Base-by-base conservation (phyloP, 805 yeast genomes). In the Candida odintsovae region DNA sequence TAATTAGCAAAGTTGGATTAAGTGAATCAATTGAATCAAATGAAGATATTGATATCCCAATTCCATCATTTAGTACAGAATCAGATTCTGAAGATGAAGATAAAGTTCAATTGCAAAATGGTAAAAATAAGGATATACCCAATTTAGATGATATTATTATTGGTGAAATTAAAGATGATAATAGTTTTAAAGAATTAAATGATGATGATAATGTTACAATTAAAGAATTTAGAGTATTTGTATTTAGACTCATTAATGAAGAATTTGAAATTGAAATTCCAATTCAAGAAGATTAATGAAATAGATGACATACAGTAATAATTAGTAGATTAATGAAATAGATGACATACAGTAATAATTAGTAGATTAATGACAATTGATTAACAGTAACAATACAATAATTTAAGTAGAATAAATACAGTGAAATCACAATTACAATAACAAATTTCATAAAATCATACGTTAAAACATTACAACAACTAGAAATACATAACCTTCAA, bases 1-100 rank as follows among this genome's bases (percentile, higher is more conserved):
- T 72, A 22, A 68, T 80, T 22, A 69, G 72, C 46, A 50, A 62
- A 3, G 67, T 78, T 0, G 84, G 84, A n/a, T n/a, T n/a, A n/a
- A n/a, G n/a, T n/a, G n/a, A n/a, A n/a, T n/a, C n/a, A n/a, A n/a
- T n/a, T n/a, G n/a, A n/a, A n/a, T n/a, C n/a, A n/a, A n/a, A n/a
- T n/a, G 57, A 53, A 3, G 62, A 62, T 42, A 66, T 62, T 5
- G 71, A 64, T 13, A 65, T 69, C 3, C 73, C 72, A 16, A 63
- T 72, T 21, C 69, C 73, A 6, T 63, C 71, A 3, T 66, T 62
- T 42, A 68, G 50, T 12, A 50, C 44, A 15, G 63, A 54, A 25
- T 62, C 56, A 6, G 62, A 53, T 20, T 44, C 46, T n/a, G 64
- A 56, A 12, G 65, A 62, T 6, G 71, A 66, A 11, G 65, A 57